Evolutionary conservation across 1,284 basidiomycete genomes (phyloP).

Genomic region (Fereydounia khargensis): DNA sequence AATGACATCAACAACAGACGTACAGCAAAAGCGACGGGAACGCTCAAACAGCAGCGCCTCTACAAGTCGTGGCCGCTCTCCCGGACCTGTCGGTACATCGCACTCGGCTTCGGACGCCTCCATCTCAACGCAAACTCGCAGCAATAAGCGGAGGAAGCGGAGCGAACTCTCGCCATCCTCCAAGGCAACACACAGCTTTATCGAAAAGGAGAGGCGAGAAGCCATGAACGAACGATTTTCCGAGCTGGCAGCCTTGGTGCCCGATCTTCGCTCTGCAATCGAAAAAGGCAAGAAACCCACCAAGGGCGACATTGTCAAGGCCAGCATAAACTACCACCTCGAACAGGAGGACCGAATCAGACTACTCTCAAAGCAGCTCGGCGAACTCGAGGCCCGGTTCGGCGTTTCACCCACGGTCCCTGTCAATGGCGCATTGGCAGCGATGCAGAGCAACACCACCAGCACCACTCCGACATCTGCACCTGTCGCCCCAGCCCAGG

Average conservation of each 20-base stretch:
- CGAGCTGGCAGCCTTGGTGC: conserved; percentile 28
- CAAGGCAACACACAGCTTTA: conserved; percentile 31
- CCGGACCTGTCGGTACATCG: neutral
- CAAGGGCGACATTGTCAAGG: conserved; percentile 39
- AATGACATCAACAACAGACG: too few species aligned
- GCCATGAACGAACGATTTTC: conserved; percentile 36
- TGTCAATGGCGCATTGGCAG: neutral
- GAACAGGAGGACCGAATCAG: conserved; percentile 23
- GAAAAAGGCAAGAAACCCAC: conserved; percentile 22
- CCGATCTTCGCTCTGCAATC: conserved; percentile 24
- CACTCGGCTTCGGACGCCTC: neutral
- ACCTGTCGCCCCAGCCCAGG: conserved; percentile 1
- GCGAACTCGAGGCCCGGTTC: neutral
- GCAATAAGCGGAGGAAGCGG: conserved; percentile 14
- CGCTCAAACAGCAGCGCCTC: neutral
- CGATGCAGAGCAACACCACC: neutral
- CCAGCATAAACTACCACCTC: conserved; percentile 24
- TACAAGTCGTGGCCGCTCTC: neutral
- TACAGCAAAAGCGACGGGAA: too few species aligned
- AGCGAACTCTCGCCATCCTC: conserved; percentile 30
- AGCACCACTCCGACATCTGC: conserved; percentile 7
- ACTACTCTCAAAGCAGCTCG: neutral
- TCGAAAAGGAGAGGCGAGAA: conserved; percentile 32
- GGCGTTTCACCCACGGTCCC: neutral
- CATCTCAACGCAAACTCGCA: neutral